Conservation (phyloP, 2,329 filamentous ascomycete species). For the Monosporascus sp. region DNA sequence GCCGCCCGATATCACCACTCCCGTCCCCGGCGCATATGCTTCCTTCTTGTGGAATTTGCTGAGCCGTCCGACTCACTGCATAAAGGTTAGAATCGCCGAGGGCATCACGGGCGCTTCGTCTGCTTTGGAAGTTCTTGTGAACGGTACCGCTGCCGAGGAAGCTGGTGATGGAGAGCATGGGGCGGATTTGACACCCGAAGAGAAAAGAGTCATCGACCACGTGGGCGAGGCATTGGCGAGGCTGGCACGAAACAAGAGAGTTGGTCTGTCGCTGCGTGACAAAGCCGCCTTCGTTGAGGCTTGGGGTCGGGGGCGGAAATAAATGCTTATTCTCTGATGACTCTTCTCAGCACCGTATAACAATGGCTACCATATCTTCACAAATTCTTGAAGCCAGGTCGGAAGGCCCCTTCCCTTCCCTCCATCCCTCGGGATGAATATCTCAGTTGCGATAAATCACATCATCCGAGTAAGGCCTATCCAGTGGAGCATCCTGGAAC, state of each 20-base stretch:
- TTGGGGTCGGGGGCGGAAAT: constrained; percentile 43
- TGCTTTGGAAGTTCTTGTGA: constrained; percentile 15
- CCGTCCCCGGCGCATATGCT: constrained; percentile 68
- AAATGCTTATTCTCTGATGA: constrained; percentile 6
- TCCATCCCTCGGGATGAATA: no score
- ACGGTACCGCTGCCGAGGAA: constrained; percentile 13
- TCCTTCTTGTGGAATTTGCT: constrained; percentile 83
- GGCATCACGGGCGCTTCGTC: constrained; percentile 51
- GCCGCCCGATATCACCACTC: constrained; percentile 84
- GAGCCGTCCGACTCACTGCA: constrained; percentile 78
- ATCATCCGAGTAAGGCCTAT: not conserved
- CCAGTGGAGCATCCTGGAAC: constrained; percentile 3
- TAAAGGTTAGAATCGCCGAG: constrained; percentile 86
- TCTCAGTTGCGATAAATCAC: not conserved
- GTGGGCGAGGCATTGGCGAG: constrained; percentile 84
- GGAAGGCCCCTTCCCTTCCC: no score
- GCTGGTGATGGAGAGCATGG: constrained; percentile 18
- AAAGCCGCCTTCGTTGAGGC: constrained; percentile 78
- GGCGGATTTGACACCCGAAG: constrained; percentile 42
- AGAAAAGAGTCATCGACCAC: constrained; percentile 68
- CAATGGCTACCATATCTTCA: no score
- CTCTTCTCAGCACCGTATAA: no score
- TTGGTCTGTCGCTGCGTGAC: constrained; percentile 76
- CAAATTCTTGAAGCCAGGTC: no score
- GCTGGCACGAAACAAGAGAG: constrained; percentile 80